A percentile compares a stretch with the other conserved stretches of the same genome.
These are phyloP conservation scores for Acanthamoeba triangularis DNA, from an alignment of 208 protist species.

Conservation along the genomic window DNA sequence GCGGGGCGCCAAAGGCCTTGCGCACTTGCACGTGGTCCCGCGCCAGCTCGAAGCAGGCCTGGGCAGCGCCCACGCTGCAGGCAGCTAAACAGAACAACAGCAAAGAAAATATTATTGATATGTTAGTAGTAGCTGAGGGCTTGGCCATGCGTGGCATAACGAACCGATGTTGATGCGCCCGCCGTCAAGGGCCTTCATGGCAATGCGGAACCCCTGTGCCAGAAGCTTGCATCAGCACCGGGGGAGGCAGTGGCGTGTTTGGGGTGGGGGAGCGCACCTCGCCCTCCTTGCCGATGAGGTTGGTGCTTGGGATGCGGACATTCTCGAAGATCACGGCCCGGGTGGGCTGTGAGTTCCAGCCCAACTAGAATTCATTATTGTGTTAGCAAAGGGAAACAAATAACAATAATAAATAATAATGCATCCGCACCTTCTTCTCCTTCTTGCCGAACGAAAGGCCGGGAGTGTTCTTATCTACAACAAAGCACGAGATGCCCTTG, in stretches of 20 bases:
- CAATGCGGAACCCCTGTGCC: conserved; percentile 91
- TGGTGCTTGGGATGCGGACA: conserved; percentile 84
- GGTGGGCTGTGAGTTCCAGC: conserved; percentile 92
- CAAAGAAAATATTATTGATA: background rate
- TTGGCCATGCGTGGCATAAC: background rate
- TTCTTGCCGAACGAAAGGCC: conserved; percentile 92
- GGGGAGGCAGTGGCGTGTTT: background rate
- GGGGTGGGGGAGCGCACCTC: background rate
- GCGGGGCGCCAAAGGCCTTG: conserved; percentile 89
- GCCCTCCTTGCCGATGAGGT: conserved; percentile 90
- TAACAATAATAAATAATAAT: background rate
- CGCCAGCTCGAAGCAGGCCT: conserved; percentile 84
- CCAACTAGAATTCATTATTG: conserved; percentile 81
- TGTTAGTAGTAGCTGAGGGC: too few species aligned
- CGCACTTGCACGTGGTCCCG: conserved; percentile 86
- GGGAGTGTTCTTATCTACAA: conserved; percentile 89
- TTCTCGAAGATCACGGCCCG: conserved; percentile 89
- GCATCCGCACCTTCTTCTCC: conserved; percentile 85
- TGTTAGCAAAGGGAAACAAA: too few species aligned
- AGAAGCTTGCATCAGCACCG: background rate
- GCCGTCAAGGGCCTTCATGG: conserved; percentile 93
- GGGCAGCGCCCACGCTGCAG: conserved; percentile 91
- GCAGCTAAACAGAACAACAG: conserved; percentile 67
- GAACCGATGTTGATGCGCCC: conserved; percentile 92
- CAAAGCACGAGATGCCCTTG: conserved; percentile 91